Base-by-base conservation (phyloP, 805 yeast genomes). In the Myxozyma udenii region DNA sequence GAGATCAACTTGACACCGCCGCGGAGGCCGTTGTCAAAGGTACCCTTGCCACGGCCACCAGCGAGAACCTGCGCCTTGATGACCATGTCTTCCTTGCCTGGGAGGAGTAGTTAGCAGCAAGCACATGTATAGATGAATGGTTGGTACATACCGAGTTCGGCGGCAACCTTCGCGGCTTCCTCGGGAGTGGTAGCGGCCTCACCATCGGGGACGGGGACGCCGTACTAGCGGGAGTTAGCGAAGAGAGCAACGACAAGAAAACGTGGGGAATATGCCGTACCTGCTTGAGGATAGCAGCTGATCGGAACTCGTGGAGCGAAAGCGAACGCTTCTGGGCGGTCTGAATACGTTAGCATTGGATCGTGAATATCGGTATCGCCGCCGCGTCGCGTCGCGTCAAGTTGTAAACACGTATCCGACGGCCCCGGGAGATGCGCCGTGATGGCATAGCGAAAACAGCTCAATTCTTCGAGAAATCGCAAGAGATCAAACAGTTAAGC, bases 11-110 rank as follows among this genome's bases (percentile, higher is more conserved):
- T 85, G 66, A 93, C 96, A 77, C 98, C 99, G 46, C 97, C 95
- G 75, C 91, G 83, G 69, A 87, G 81, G 47, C 98, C 98, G 65
- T 83, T 83, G 74, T 90, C 96, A 62, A 93, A 90, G 73, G 87
- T 90, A 60, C 99, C 99, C 74, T 93, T 93, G 74, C 99, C 99
- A 75, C 99, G 84, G 68, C 99, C 99, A 75, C 99, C 99, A 53
- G 99, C 90, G 67, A 93, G 79, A 44, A 96, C 97, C 76, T 93
- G 99, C 57, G 98, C 98, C 78, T 93, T 93, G 71, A 93, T 79
- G 59, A 93, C 99, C 72, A 93, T 76, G 65, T 86, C 95, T 66
- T 83, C 82, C 61, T 86, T 78, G 63, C 64, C 58, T 55, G 14
- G 5, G 14, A 5, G 25, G 14, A 4, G 9, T 12, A 22, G n/a